Evolutionary conservation across 306 rosid genomes (phyloP), one percentile per base, ranked within the genome.

Genomic region (Prunus salicina): DNA sequence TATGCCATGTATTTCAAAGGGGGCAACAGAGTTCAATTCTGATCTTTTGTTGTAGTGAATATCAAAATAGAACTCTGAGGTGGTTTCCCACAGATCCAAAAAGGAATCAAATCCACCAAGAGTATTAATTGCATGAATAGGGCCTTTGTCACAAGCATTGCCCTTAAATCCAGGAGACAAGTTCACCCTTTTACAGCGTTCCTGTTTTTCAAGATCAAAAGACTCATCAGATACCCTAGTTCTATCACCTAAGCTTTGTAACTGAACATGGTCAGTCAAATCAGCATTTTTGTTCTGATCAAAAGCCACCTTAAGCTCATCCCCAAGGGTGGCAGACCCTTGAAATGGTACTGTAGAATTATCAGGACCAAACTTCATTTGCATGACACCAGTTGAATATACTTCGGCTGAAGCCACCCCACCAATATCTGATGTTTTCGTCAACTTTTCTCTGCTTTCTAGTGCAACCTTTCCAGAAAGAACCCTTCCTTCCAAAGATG

Each of bases 91-190:
- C 46, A 89, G 80, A 80, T 92, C 92, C 86, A 95, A 87, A 83
- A 95, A 95, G 61, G 95, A 84, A 80, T 95, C 97, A 71, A 95
- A 79, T 30, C 97, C 97, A 25, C 97, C 98, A 66, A 82, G 80
- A 76, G 79, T 61, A 75, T 83, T 86, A 73, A 79, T 79, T 62
- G 93, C 97, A 78, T 80, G 84, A 27, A 95, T 81, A 71, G 98
- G 98, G 74, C 98, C 93, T 80, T 85, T 89, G 80, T 68, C 84
- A 78, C 79, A 78, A 74, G 76, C 77, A 76, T 53, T 67, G 58
- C 64, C 78, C 76, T 68, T 76, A 76, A 60, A 74, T 19, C 77
- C 87, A 80, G 70, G 27, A 85, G 63, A 73, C 74, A 82, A 66
- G 79, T 28, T 78, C 69, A 52, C 81, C 68, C 28, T 78, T 66